phyloP scores from a whole-genome alignment of 805 yeast genomes.

The Starmerella roubikii region DNA sequence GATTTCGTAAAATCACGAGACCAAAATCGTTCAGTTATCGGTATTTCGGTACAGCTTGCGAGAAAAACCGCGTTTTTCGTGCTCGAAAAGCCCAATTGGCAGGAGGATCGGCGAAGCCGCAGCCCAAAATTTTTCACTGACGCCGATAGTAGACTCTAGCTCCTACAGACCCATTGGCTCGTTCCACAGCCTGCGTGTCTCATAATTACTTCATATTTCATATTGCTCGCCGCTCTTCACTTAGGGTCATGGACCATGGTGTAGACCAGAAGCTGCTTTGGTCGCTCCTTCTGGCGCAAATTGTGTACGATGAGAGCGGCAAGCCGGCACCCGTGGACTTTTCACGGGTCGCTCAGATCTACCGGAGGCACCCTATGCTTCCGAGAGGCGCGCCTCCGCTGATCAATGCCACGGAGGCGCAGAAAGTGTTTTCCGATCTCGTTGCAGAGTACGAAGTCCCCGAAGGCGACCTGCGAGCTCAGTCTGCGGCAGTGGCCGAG shows the following conservation, averaged over 20 bases:
- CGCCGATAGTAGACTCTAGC: too few species aligned
- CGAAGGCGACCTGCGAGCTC: background rate
- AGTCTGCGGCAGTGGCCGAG: conserved; percentile 21
- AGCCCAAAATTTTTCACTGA: too few species aligned
- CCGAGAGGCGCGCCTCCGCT: conserved; percentile 12
- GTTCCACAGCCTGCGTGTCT: too few species aligned
- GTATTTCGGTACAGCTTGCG: too few species aligned
- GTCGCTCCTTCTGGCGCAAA: conserved; percentile 25
- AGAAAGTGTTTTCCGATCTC: conserved; percentile 17
- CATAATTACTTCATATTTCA: too few species aligned
- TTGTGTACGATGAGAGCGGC: conserved; percentile 22
- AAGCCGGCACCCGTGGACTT: conserved; percentile 17
- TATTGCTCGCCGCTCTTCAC: too few species aligned
- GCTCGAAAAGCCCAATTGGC: too few species aligned
- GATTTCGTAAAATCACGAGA: too few species aligned
- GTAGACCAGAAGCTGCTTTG: conserved; percentile 19
- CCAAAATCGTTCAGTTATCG: too few species aligned
- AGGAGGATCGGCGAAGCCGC: too few species aligned
- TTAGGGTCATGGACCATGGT: background rate
- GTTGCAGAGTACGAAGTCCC: conserved; percentile 11
- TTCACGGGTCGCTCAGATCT: conserved; percentile 16
- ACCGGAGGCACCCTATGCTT: conserved; percentile 24
- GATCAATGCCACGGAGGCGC: conserved; percentile 14
- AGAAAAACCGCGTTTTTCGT: too few species aligned
- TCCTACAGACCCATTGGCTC: too few species aligned